These are phyloP conservation scores for Pleurotus pulmonarius DNA, from an alignment of 768 basidiomycete genomes.

Conservation along the genomic window DNA sequence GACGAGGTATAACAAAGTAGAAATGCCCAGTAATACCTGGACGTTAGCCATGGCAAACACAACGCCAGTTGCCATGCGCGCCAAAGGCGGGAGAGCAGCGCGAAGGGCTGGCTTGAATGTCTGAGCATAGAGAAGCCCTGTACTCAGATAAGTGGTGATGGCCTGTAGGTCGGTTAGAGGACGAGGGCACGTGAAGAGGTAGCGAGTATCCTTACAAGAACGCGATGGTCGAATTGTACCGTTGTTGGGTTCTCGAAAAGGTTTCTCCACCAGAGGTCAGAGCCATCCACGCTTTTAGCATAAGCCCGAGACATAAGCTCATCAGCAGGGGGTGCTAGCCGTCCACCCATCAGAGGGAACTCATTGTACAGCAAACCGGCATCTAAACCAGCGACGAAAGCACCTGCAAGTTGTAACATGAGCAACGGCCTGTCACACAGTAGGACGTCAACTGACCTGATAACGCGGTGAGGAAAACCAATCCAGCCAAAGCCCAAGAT, in stretches of 20 bases:
- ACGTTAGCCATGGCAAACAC: conserved; percentile 81
- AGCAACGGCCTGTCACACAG: background rate
- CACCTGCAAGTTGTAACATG: conserved; percentile 49
- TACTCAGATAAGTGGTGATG: conserved; percentile 74
- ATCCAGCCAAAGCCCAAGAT: conserved; percentile 60
- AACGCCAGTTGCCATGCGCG: conserved; percentile 46
- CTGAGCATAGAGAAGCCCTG: conserved; percentile 57
- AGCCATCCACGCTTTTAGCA: conserved; percentile 61
- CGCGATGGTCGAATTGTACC: conserved; percentile 94
- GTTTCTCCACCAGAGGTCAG: conserved; percentile 93
- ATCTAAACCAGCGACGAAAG: conserved; percentile 97
- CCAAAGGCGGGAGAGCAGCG: conserved; percentile 60
- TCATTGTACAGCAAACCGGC: conserved; percentile 98
- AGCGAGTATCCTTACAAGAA: conserved; percentile 59
- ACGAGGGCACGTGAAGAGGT: background rate
- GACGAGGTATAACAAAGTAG: conserved; percentile 88
- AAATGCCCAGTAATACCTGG: conserved; percentile 64
- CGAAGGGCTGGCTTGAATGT: conserved; percentile 56
- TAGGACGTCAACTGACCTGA: conserved; percentile 58
- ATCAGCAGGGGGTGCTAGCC: conserved; percentile 71
- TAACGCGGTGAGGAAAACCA: conserved; percentile 89
- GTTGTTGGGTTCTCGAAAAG: conserved; percentile 97
- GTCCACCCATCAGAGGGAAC: conserved; percentile 94
- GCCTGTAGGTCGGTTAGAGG: conserved; percentile 47
- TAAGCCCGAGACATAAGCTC: conserved; percentile 82